Conservation (phyloP, 2,329 filamentous ascomycete genomes). For the Talaromyces sp. region DNA sequence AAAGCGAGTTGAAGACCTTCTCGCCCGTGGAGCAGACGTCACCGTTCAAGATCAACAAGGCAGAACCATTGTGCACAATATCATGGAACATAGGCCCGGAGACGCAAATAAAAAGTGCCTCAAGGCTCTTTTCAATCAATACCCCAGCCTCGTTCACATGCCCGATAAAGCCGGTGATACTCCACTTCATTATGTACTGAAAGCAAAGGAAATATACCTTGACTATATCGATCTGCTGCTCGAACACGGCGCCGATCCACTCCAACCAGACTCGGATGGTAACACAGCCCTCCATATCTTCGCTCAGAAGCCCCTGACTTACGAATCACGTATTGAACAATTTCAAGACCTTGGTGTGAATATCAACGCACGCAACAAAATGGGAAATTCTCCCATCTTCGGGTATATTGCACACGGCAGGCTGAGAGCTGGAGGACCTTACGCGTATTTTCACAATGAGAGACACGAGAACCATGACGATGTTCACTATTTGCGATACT, state of each 20-base stretch:
- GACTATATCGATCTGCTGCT: constrained; percentile 1
- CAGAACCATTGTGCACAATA: constrained; percentile 15
- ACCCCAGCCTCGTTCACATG: neutral
- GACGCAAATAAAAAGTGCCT: neutral
- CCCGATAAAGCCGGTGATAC: constrained; percentile 10
- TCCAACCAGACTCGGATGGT: constrained; percentile 13
- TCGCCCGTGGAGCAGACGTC: constrained; percentile 17
- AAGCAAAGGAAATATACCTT: neutral
- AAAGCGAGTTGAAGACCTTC: constrained; percentile 11
- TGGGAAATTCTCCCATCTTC: neutral
- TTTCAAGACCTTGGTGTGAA: constrained; percentile 1
- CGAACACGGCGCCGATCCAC: constrained; percentile 8
- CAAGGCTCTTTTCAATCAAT: neutral
- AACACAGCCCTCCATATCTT: constrained; percentile 13
- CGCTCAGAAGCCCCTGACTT: neutral
- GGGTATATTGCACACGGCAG: constrained; percentile 1
- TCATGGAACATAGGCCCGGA: neutral
- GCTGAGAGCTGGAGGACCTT: neutral
- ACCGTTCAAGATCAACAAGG: constrained; percentile 17
- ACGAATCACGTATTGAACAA: constrained; percentile 2
- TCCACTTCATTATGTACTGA: constrained; percentile 12
- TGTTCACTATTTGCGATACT: neutral
- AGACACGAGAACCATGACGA: neutral
- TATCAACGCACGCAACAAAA: constrained; percentile 9
- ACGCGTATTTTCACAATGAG: neutral